Percentiles rank a stretch among this genome's conserved stretches.
Conservation (phyloP, 371 early-diverging fungal genomes). For the Mucor velutinosus region DNA sequence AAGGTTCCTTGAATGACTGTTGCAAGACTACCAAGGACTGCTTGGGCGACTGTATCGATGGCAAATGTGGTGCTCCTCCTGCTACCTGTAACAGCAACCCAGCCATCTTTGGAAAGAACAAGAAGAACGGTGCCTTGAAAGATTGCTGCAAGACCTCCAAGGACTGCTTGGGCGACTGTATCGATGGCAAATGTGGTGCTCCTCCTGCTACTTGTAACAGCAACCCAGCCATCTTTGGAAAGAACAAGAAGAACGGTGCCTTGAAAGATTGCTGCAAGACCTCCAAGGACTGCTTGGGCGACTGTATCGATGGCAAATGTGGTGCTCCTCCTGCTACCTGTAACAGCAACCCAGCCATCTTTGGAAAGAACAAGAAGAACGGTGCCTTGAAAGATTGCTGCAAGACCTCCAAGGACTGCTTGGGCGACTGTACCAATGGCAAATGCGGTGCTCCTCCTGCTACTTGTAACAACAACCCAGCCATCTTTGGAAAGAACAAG, state of each 20-base stretch:
- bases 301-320: slow-evolving; percentile 3
- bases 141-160: neutral
- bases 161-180: slow-evolving; percentile 13
- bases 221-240: slow-evolving; percentile 5
- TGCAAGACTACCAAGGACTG: neutral
- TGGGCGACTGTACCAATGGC: slow-evolving; percentile 1
- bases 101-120: slow-evolving; percentile 6
- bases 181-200: neutral
- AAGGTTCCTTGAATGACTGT: neutral
- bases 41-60: neutral
- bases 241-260: neutral
- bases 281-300: slow-evolving; percentile 6
- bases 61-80: neutral
- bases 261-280: slow-evolving; percentile 1
- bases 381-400: neutral
- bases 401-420: slow-evolving; percentile 8
- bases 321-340: neutral
- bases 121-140: neutral
- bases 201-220: neutral
- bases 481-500: slow-evolving; percentile 10
- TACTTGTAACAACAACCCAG: neutral
- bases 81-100: neutral
- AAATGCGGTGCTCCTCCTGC: neutral
- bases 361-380: slow-evolving; percentile 6
- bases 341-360: neutral